Conservation (phyloP, 805 yeast genomes). For the Wilhelminamyces savonicus region DNA sequence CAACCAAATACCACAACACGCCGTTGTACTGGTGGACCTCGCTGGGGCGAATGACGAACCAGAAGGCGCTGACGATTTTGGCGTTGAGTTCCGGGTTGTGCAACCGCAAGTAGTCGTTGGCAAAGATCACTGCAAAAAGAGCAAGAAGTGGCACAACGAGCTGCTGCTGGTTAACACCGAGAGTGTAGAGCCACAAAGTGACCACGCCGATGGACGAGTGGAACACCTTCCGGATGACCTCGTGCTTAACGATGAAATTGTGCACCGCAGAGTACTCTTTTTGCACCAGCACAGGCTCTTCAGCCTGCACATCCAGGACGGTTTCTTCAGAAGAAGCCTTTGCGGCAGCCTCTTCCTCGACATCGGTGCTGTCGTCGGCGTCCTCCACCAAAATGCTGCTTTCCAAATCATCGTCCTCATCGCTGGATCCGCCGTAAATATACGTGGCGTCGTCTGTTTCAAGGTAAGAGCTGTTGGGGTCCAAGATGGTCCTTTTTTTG, state of each 20-base stretch:
- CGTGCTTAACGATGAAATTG: slow-evolving; percentile 65
- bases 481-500: slow-evolving; percentile 11
- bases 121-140: slow-evolving; percentile 50
- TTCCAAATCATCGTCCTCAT: too few relatives aligned
- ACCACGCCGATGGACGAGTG: slow-evolving; percentile 87
- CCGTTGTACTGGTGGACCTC: slow-evolving; percentile 77
- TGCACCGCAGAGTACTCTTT: slow-evolving; percentile 2
- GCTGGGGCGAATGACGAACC: slow-evolving; percentile 78
- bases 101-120: slow-evolving; percentile 66
- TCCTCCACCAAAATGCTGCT: too few relatives aligned
- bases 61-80: slow-evolving; percentile 59
- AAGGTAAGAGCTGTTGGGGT: slow-evolving; percentile 19
- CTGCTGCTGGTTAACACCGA: slow-evolving; percentile 48
- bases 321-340: too few relatives aligned
- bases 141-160: slow-evolving; percentile 56
- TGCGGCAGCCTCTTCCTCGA: too few relatives aligned
- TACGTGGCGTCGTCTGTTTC: slow-evolving; percentile 37
- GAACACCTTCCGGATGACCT: slow-evolving; percentile 79
- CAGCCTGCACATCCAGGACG: too few relatives aligned
- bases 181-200: slow-evolving; percentile 65
- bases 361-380: too few relatives aligned
- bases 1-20: slow-evolving; percentile 79
- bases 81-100: slow-evolving; percentile 55
- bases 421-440: slow-evolving; percentile 16
- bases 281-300: too few relatives aligned